A percentile compares a stretch with the other conserved stretches of the same genome.
These are phyloP conservation scores for Camillea tinctor DNA, from an alignment of 2,329 filamentous ascomycete species.

Conservation along the genomic window DNA sequence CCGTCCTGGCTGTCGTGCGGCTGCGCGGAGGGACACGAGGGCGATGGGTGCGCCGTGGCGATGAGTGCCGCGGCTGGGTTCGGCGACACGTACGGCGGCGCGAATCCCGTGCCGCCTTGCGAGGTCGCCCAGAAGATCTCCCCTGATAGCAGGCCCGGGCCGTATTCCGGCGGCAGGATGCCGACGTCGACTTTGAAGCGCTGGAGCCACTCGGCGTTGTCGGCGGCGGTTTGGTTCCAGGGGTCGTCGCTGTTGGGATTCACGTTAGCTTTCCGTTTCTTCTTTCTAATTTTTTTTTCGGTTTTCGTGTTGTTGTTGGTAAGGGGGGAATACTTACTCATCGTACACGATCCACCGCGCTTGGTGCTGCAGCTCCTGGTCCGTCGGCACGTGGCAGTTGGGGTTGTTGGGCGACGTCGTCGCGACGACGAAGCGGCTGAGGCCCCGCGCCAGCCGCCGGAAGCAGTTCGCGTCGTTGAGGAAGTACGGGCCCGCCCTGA, in stretches of 20 bases:
- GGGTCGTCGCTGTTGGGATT: conserved; percentile 51
- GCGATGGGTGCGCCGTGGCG: conserved; percentile 4
- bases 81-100: conserved; percentile 53
- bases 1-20: neutral
- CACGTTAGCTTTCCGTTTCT: neutral
- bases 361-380: conserved; percentile 63
- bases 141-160: conserved; percentile 46
- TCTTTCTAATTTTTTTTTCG: no score
- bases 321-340: conserved; percentile 43
- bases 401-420: conserved; percentile 61
- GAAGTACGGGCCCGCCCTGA: conserved; percentile 42
- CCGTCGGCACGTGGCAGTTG: conserved; percentile 56
- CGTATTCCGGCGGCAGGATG: conserved; percentile 46
- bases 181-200: conserved; percentile 60
- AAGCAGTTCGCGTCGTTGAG: conserved; percentile 62
- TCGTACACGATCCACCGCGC: conserved; percentile 63
- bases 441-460: conserved; percentile 51
- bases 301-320: no score
- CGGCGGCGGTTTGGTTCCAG: conserved; percentile 63
- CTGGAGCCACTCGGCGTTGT: conserved; percentile 62
- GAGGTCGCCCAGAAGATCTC: conserved; percentile 44
- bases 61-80: conserved; percentile 27
- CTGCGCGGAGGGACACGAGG: conserved; percentile 35
- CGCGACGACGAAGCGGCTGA: conserved; percentile 51
- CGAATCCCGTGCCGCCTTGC: conserved; percentile 55